Percentiles rank a stretch among this genome's conserved stretches.
phyloP scores from a whole-genome alignment of 495 filamentous ascomycete genomes.

The Annulohypoxylon nitens region DNA sequence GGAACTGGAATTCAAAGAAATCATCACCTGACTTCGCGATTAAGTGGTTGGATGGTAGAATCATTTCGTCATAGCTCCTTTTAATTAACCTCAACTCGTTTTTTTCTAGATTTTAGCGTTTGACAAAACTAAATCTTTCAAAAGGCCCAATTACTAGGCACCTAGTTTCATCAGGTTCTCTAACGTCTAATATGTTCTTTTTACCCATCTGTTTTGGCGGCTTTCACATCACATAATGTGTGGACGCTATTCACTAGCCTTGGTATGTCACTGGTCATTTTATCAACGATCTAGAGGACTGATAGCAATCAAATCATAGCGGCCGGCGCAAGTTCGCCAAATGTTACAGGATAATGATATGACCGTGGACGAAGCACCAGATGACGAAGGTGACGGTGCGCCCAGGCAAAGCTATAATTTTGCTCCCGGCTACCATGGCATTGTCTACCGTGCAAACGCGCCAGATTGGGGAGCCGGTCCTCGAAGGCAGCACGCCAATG shows the following conservation, averaged over 20 bases:
- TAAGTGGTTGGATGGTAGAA: constrained; percentile 18
- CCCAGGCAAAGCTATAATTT: constrained; percentile 91
- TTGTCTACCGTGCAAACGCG: constrained; percentile 85
- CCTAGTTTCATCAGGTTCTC: too few species aligned
- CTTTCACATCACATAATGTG: constrained; percentile 71
- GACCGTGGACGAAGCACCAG: constrained; percentile 80
- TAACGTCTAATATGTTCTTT: constrained; percentile 2
- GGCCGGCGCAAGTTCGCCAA: constrained; percentile 73
- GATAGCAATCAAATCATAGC: constrained; percentile 54
- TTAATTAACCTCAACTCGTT: background rate
- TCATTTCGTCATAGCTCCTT: constrained; percentile 43
- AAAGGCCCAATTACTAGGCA: background rate
- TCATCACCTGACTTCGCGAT: constrained; percentile 41
- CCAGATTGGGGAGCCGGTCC: constrained; percentile 66
- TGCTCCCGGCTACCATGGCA: constrained; percentile 85
- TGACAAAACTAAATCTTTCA: background rate
- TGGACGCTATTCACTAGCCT: constrained; percentile 83
- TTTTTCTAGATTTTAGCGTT: background rate
- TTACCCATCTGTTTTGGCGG: background rate
- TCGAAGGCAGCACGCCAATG: constrained; percentile 37
- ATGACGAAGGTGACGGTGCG: constrained; percentile 70
- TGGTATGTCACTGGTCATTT: constrained; percentile 67
- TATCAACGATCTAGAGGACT: constrained; percentile 22
- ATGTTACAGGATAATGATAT: constrained; percentile 80
- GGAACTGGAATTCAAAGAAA: constrained; percentile 3